Percentiles rank a stretch among this genome's conserved stretches.
phyloP scores from a whole-genome alignment of 2,329 filamentous ascomycete species.

The Diplodia mutila region DNA sequence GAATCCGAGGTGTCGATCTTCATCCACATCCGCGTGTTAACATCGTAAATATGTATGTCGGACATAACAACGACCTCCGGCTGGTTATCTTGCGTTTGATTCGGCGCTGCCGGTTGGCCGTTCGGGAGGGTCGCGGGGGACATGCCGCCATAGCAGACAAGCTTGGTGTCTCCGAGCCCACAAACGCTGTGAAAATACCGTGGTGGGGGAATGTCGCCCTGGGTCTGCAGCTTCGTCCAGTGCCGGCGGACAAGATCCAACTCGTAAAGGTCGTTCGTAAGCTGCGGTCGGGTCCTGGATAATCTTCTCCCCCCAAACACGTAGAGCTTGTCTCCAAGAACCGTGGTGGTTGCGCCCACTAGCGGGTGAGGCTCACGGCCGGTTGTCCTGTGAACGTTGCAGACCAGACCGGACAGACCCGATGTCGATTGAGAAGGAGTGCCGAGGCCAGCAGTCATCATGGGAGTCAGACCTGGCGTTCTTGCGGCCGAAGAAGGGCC shows the following conservation, averaged over 20 bases:
- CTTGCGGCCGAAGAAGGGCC: constrained; percentile 49
- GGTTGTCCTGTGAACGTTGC: constrained; percentile 78
- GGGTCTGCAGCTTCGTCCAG: constrained; percentile 87
- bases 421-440: constrained; percentile 54
- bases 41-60: constrained; percentile 94
- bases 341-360: constrained; percentile 93
- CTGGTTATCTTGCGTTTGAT: constrained; percentile 64
- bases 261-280: constrained; percentile 92
- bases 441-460: constrained; percentile 41
- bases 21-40: constrained; percentile 80
- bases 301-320: constrained; percentile 92
- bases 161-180: constrained; percentile 87
- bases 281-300: constrained; percentile 78
- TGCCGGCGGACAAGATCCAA: constrained; percentile 87
- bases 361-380: constrained; percentile 88
- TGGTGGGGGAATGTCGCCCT: constrained; percentile 83
- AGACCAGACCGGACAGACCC: constrained; percentile 68
- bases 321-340: constrained; percentile 93
- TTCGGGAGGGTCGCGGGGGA: constrained; percentile 67
- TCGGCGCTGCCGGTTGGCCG: constrained; percentile 41
- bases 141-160: constrained; percentile 99
- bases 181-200: constrained; percentile 98
- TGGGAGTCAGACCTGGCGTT: constrained; percentile 21
- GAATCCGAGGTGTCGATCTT: constrained; percentile 78
- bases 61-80: constrained; percentile 96